These are phyloP conservation scores for Penicillium sp. DNA, from an alignment of 2,329 filamentous ascomycete species.

Conservation along the genomic window DNA sequence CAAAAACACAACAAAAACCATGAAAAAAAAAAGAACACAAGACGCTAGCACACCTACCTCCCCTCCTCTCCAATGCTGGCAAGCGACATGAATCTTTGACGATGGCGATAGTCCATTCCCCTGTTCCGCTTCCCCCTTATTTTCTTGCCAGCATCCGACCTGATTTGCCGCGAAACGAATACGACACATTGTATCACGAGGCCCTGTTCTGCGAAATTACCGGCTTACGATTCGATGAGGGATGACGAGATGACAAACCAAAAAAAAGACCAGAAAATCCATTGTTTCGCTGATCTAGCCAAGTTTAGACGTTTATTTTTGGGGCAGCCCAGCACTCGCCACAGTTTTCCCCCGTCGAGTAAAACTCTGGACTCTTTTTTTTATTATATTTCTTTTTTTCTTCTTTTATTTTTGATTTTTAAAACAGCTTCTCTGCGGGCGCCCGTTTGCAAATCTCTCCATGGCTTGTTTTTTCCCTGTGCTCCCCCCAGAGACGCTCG, in stretches of 20 bases:
- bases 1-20: background rate
- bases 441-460: slow-evolving; percentile 30
- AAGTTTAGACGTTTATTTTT: slow-evolving; percentile 48
- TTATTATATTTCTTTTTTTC: slow-evolving; percentile 23
- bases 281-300: slow-evolving; percentile 45
- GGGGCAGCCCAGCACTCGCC: slow-evolving; percentile 44
- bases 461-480: slow-evolving; percentile 23
- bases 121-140: slow-evolving; percentile 27
- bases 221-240: slow-evolving; percentile 54
- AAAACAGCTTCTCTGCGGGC: slow-evolving; percentile 20
- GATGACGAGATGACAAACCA: slow-evolving; percentile 50
- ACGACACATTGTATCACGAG: slow-evolving; percentile 47
- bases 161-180: slow-evolving; percentile 47
- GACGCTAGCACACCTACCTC: slow-evolving; percentile 2
- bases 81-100: slow-evolving; percentile 25
- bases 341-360: slow-evolving; percentile 24
- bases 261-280: slow-evolving; percentile 44
- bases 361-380: slow-evolving; percentile 17
- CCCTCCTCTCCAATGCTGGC: slow-evolving; percentile 10
- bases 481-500: slow-evolving; percentile 24
- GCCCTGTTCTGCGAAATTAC: slow-evolving; percentile 42
- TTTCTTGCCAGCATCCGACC: slow-evolving; percentile 38
- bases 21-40: slow-evolving; percentile 6
- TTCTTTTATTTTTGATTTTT: slow-evolving; percentile 12
- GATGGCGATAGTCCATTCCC: slow-evolving; percentile 28